phyloP scores from a whole-genome alignment of 495 filamentous ascomycete species.

The Tuber microsphaerosporum region DNA sequence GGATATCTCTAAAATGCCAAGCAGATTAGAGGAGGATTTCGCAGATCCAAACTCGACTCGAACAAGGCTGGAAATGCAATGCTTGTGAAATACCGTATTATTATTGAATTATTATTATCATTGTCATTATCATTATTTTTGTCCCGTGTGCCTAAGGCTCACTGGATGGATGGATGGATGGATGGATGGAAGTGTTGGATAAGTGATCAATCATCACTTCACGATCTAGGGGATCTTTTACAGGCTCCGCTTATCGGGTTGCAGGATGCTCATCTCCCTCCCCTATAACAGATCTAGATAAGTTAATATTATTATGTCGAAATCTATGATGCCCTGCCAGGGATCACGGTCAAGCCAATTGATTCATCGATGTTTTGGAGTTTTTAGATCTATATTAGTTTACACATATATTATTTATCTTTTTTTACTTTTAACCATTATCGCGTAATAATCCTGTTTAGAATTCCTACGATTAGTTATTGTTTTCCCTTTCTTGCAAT shows the following conservation, averaged over 20 bases:
- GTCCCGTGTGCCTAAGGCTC: too few species aligned
- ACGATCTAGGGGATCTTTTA: background rate
- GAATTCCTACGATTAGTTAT: background rate
- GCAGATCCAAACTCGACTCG: too few species aligned
- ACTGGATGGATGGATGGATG: too few species aligned
- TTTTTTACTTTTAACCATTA: background rate
- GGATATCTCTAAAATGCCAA: too few species aligned
- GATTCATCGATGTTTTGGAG: background rate
- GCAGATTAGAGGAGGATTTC: too few species aligned
- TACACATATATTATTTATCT: background rate
- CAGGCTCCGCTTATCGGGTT: background rate
- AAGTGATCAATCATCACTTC: background rate
- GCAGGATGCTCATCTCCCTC: background rate
- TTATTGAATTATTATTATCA: too few species aligned
- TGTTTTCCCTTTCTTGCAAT: too few species aligned
- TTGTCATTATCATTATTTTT: too few species aligned
- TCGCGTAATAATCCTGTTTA: background rate
- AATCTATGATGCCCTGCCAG: background rate
- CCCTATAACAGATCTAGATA: background rate
- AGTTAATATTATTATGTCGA: background rate
- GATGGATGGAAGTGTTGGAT: background rate
- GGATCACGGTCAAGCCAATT: background rate
- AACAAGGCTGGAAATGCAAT: too few species aligned
- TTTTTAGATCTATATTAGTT: background rate
- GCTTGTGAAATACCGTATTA: too few species aligned